Conservation (phyloP, 1,139 yeast genomes). For the Blastobotrys apis region DNA sequence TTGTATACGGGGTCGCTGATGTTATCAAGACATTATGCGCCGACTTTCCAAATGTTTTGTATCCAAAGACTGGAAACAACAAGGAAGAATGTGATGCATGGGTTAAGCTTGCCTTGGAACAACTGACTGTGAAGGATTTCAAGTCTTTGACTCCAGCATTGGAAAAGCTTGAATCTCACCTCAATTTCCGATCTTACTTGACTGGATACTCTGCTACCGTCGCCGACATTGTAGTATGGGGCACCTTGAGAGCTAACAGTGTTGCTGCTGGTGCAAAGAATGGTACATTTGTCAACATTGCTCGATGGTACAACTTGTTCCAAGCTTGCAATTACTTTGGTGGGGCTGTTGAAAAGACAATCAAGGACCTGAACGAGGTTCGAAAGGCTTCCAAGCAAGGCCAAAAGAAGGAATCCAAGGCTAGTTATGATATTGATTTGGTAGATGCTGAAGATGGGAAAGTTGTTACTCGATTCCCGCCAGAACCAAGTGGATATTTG, state of each 20-base stretch:
- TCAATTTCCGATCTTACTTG: conserved; percentile 79
- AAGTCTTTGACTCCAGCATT: conserved; percentile 73
- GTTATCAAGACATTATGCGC: conserved; percentile 46
- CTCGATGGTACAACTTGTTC: conserved; percentile 88
- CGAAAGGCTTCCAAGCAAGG: conserved; percentile 64
- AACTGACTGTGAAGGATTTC: conserved; percentile 79
- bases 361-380: conserved; percentile 65
- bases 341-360: conserved; percentile 60
- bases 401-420: conserved; percentile 51
- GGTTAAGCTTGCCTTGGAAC: conserved; percentile 64
- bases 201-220: conserved; percentile 61
- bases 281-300: conserved; percentile 74
- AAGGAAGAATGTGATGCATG: conserved; percentile 42
- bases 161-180: conserved; percentile 74
- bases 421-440: conserved; percentile 88
- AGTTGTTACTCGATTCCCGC: conserved; percentile 97
- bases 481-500: conserved; percentile 87
- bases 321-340: conserved; percentile 66
- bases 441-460: conserved; percentile 87
- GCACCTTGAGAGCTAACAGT: conserved; percentile 86
- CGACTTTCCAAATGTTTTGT: conserved; percentile 40
- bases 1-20: conserved; percentile 44
- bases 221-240: conserved; percentile 91
- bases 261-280: conserved; percentile 85
- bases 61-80: conserved; percentile 24